phyloP scores from a whole-genome alignment of 495 filamentous ascomycete genomes.

The Talaromyces borbonicus region DNA sequence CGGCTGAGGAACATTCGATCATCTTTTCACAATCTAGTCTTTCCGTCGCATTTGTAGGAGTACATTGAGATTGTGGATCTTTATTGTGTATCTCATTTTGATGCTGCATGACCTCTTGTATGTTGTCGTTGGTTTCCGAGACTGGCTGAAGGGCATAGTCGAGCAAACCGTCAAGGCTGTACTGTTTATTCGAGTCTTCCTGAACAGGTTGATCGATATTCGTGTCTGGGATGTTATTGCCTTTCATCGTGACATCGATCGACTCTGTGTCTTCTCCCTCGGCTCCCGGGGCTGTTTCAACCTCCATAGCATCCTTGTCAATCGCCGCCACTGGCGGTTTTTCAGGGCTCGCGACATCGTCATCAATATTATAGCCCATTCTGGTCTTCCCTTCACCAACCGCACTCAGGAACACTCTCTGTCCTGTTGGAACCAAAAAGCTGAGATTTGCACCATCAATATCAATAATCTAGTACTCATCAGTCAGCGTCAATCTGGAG shows the following conservation, averaged over 20 bases:
- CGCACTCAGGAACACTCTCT: conserved; percentile 27
- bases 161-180: background rate
- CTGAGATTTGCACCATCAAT: conserved; percentile 25
- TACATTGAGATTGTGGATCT: no score
- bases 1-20: no score
- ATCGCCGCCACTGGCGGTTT: no score
- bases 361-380: no score
- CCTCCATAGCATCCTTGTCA: background rate
- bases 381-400: background rate
- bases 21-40: no score
- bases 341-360: no score
- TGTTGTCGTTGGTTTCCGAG: no score
- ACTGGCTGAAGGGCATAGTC: background rate
- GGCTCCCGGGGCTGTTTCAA: background rate
- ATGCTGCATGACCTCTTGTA: no score
- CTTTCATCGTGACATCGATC: background rate
- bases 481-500: background rate
- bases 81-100: no score
- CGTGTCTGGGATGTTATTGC: background rate
- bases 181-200: background rate
- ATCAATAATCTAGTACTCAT: conserved; percentile 24
- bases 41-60: no score
- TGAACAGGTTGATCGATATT: background rate
- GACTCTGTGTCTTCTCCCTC: background rate
- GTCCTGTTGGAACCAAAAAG: conserved; percentile 36